phyloP scores from a whole-genome alignment of 345 rosid species.

The Carallia brachiata region DNA sequence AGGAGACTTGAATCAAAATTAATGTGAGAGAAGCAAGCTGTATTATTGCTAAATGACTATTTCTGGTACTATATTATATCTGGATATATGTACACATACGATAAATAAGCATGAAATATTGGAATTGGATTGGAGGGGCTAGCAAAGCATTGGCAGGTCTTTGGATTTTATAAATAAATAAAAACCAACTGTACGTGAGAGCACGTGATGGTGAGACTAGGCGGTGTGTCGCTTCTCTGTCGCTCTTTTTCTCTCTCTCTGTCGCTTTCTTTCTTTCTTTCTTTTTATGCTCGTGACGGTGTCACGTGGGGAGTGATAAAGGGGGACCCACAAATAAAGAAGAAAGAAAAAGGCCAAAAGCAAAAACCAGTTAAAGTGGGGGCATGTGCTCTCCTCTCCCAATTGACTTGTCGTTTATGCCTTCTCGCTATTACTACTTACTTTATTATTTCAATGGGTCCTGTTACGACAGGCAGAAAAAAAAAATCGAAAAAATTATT shows the following conservation, averaged over 20 bases:
- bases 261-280: slow-evolving; percentile 13
- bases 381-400: slow-evolving; percentile 33
- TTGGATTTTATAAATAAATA: background rate
- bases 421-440: background rate
- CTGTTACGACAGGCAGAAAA: too few relatives aligned
- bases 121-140: too few relatives aligned
- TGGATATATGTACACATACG: too few relatives aligned
- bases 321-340: slow-evolving; percentile 19
- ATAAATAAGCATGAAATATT: too few relatives aligned
- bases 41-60: too few relatives aligned
- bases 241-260: background rate
- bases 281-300: slow-evolving; percentile 35
- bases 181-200: slow-evolving; percentile 16
- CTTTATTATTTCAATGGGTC: too few relatives aligned
- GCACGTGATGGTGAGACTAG: slow-evolving; percentile 36
- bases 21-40: too few relatives aligned
- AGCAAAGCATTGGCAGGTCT: too few relatives aligned
- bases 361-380: slow-evolving; percentile 20
- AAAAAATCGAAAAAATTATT: too few relatives aligned
- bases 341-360: background rate
- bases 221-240: slow-evolving; percentile 16
- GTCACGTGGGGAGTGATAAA: slow-evolving; percentile 33
- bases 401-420: slow-evolving; percentile 35
- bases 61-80: too few relatives aligned
- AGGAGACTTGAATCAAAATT: too few relatives aligned